Evolutionary conservation across 2,329 filamentous ascomycete genomes (phyloP), one percentile per base, ranked within the genome.

Genomic region (Trichoderma sp.): DNA sequence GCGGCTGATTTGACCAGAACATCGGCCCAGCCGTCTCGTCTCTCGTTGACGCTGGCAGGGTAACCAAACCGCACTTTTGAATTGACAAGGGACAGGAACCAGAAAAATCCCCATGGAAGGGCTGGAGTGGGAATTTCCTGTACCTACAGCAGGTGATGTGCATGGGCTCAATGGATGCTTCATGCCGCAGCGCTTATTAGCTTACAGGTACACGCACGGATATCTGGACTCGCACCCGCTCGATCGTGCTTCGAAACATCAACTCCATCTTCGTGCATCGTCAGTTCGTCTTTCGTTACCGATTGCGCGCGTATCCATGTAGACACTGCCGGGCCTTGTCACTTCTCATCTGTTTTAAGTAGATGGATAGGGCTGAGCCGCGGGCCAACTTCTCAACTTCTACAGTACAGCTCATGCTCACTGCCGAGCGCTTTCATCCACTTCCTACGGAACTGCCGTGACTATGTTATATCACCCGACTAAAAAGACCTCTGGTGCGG

Each of bases 361-460:
- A 21, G 62, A 71, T 66, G 18, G 67, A 59, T 72, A 75, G 62
- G 74, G 74, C 74, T 75, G 74, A 75, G 74, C 59, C 62, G 64
- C 64, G 50, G 24, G 7, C n/a, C 35, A 12, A n/a, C 29, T 27
- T 64, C 6, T 45, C 2, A n/a, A n/a, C 21, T 3, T 29, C 67
- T 56, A 3, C 8, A 3, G 18, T 56, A 3, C 8, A 3, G 18
- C 18, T 35, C 12, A 27, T 38, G 50, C 29, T 29, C 72, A 62
- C 21, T 45, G 18, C 35, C 35, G 7, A 41, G 27, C 1, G 4
- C 18, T n/a, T 14, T 18, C 3, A 7, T 50, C 16, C 56, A 33
- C 6, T 24, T n/a, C 33, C 67, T 9, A 29, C 33, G 27, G 35
- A 71, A 72, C 59, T 72, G 69, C 38, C 59, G 38, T 64, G 38